Percentiles rank a stretch among this genome's conserved stretches.
Evolutionary conservation across 257 asterid genomes (phyloP).

Genomic region (Striga asiatica): DNA sequence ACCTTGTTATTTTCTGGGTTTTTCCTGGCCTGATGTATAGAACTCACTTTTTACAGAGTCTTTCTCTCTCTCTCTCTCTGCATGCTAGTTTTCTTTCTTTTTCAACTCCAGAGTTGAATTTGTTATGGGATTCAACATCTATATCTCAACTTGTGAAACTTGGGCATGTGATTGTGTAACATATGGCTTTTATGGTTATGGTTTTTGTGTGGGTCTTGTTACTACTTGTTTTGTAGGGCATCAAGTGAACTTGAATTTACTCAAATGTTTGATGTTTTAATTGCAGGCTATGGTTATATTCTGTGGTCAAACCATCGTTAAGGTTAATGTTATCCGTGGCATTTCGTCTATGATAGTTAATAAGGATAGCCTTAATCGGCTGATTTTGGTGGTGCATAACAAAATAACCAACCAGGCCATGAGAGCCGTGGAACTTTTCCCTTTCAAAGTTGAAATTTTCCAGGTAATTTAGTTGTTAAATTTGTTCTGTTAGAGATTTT

Average conservation of each 20-base stretch:
- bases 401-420: conserved; percentile 60
- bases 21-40: no score
- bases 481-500: no score
- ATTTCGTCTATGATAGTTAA: conserved; percentile 29
- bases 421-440: conserved; percentile 42
- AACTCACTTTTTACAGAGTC: no score
- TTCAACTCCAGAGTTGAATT: not conserved
- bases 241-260: conserved; percentile 1
- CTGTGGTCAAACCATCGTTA: conserved; percentile 37
- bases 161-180: not conserved
- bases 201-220: not conserved
- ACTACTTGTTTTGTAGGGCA: not conserved
- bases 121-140: not conserved
- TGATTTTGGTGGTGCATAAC: conserved; percentile 51
- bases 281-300: conserved; percentile 57
- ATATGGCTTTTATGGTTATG: not conserved
- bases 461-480: no score
- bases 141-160: not conserved
- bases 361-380: conserved; percentile 37
- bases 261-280: conserved; percentile 12
- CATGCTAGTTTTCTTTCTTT: no score
- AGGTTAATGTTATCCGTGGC: conserved; percentile 43
- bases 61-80: no score
- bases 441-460: conserved; percentile 66
- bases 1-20: no score